Evolutionary conservation across 345 rosid species (phyloP).

Genomic region (Populus pruinosa): DNA sequence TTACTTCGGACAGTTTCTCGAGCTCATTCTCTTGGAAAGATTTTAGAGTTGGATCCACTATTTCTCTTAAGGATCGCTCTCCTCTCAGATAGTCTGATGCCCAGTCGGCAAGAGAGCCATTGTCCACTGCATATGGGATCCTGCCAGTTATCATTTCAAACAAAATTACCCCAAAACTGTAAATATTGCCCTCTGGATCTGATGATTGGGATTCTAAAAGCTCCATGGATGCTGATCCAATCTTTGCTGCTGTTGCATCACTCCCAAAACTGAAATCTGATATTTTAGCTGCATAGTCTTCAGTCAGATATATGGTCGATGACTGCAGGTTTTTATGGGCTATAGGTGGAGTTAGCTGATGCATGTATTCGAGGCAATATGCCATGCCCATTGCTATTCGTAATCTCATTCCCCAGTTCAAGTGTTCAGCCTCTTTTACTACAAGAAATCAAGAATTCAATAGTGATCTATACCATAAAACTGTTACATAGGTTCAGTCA

Average conservation of each 20-base stretch:
- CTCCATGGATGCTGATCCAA: conserved; percentile 37
- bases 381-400: conserved; percentile 85
- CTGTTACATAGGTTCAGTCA: not conserved
- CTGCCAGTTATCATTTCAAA: conserved; percentile 77
- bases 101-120: conserved; percentile 45
- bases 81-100: conserved; percentile 44
- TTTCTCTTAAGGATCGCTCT: conserved; percentile 40
- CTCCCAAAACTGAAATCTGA: conserved; percentile 67
- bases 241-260: conserved; percentile 40
- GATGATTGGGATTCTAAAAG: conserved; percentile 41
- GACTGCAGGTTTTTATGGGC: conserved; percentile 57
- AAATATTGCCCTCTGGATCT: conserved; percentile 49
- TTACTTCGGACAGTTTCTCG: conserved; percentile 52
- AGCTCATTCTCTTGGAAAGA: conserved; percentile 51
- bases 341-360: conserved; percentile 70
- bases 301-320: conserved; percentile 66
- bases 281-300: conserved; percentile 94
- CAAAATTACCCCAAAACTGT: conserved; percentile 63
- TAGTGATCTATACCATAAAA: not conserved
- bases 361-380: conserved; percentile 91
- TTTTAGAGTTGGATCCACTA: conserved; percentile 67
- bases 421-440: conserved; percentile 83
- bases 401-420: conserved; percentile 79
- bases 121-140: conserved; percentile 49
- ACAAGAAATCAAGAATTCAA: conserved; percentile 24